Conservation (phyloP, 176 grass and related monocot species). For the Saccharum officinarum region DNA sequence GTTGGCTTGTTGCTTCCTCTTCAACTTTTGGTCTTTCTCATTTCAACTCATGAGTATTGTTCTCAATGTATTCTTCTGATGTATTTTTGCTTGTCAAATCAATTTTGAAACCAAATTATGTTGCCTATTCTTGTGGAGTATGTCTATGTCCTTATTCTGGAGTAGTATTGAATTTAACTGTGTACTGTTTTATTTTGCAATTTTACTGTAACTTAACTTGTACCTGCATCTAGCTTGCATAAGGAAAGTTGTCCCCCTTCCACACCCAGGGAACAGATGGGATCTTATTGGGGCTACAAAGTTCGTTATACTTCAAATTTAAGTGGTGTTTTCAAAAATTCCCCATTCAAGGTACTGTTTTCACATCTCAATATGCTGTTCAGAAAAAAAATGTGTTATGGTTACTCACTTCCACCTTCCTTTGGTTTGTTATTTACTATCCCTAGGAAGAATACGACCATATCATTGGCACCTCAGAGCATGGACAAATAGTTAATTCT, state of each 20-base stretch:
- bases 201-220: conserved; percentile 30
- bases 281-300: conserved; percentile 92
- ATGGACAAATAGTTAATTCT: conserved; percentile 79
- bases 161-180: not conserved
- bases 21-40: not conserved
- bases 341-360: conserved; percentile 69
- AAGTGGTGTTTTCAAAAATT: conserved; percentile 62
- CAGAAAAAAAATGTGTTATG: not conserved
- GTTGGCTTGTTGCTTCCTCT: not conserved
- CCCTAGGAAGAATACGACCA: conserved; percentile 88
- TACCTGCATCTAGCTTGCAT: conserved; percentile 51
- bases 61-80: not conserved
- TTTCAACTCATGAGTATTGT: not conserved
- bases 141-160: not conserved
- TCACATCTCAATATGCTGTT: not conserved
- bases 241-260: conserved; percentile 63
- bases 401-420: not conserved
- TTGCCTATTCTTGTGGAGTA: not conserved
- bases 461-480: conserved; percentile 97
- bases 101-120: not conserved
- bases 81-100: not conserved
- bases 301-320: conserved; percentile 92
- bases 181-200: conserved; percentile 1
- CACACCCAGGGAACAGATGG: conserved; percentile 61
- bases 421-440: conserved; percentile 2